These are phyloP conservation scores for Sextonia rubra DNA, from an alignment of 164 flowering plant genomes.

Conservation along the genomic window DNA sequence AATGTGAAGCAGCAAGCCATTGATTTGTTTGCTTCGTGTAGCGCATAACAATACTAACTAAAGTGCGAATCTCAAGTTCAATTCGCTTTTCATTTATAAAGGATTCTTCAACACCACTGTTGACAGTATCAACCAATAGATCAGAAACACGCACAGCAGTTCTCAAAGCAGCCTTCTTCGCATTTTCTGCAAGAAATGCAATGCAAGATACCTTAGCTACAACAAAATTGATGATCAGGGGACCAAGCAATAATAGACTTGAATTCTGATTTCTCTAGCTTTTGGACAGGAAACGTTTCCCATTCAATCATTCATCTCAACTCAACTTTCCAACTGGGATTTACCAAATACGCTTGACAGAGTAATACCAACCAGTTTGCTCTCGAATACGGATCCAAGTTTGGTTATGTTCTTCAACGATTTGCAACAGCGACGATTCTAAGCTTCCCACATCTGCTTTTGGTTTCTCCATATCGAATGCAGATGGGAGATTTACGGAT, in stretches of 20 bases:
- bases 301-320: no score
- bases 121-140: constrained; percentile 65
- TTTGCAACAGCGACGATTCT: constrained; percentile 1
- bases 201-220: not conserved
- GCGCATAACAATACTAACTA: constrained; percentile 34
- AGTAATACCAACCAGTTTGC: not conserved
- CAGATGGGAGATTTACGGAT: no score
- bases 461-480: constrained; percentile 4
- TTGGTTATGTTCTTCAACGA: constrained; percentile 1
- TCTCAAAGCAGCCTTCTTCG: constrained; percentile 62
- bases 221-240: not conserved
- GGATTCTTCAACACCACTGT: constrained; percentile 71
- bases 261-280: not conserved
- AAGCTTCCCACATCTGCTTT: constrained; percentile 2
- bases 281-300: no score
- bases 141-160: constrained; percentile 52
- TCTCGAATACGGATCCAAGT: not conserved
- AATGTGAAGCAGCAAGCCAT: constrained; percentile 76
- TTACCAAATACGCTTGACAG: not conserved
- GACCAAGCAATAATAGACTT: not conserved
- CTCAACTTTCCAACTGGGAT: no score
- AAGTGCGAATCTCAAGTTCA: constrained; percentile 62
- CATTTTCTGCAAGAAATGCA: constrained; percentile 38
- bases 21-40: constrained; percentile 74
- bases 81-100: constrained; percentile 73